phyloP scores from a whole-genome alignment of 352 stramenopile genomes.

The Plasmopara viticola region DNA sequence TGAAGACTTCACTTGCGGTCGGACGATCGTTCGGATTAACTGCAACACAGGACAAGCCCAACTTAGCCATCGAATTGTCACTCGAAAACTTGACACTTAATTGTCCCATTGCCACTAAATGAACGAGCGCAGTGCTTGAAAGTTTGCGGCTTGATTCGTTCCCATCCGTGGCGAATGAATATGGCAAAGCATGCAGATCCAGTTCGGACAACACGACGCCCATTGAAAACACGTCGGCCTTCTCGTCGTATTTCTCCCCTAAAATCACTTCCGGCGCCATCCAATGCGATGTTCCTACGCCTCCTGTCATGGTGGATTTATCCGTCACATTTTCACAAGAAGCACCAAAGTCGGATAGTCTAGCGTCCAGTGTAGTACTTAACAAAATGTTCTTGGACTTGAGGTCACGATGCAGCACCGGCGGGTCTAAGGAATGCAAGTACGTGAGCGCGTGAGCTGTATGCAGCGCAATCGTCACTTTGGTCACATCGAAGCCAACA shows the following conservation, averaged over 20 bases:
- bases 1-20: conserved; percentile 29
- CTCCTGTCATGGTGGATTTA: conserved; percentile 22
- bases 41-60: conserved; percentile 25
- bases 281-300: conserved; percentile 24
- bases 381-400: conserved; percentile 67
- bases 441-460: conserved; percentile 23
- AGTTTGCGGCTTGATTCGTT: conserved; percentile 21
- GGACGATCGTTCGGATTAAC: conserved; percentile 27
- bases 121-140: conserved; percentile 29
- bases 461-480: conserved; percentile 23
- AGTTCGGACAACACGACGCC: conserved; percentile 25
- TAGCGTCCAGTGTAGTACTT: conserved; percentile 26
- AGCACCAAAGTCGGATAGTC: conserved; percentile 48
- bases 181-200: conserved; percentile 23
- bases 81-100: conserved; percentile 30
- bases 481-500: conserved; percentile 21
- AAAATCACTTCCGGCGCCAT: conserved; percentile 28
- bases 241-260: conserved; percentile 23
- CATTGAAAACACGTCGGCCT: conserved; percentile 29
- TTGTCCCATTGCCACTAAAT: conserved; percentile 36
- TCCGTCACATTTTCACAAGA: conserved; percentile 15
- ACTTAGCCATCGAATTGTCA: conserved; percentile 8
- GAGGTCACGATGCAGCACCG: conserved; percentile 49
- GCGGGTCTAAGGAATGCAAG: conserved; percentile 22
- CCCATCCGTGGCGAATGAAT: conserved; percentile 15